A percentile compares a stretch with the other conserved stretches of the same genome.
Evolutionary conservation across 1,139 yeast genomes (phyloP).

Genomic region (Kluyveromyces sp.): DNA sequence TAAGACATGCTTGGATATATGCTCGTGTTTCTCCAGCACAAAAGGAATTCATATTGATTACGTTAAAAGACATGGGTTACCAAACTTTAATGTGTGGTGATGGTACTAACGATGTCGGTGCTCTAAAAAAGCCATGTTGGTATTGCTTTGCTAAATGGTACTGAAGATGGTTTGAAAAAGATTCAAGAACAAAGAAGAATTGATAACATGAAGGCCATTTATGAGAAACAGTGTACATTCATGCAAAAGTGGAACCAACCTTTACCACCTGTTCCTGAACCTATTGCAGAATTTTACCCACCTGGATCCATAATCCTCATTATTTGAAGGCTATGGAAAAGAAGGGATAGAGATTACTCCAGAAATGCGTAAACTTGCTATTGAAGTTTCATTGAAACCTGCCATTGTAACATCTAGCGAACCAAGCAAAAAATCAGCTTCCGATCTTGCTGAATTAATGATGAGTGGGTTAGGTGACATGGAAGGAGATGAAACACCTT

Average conservation of each 20-base stretch:
- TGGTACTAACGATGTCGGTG: conserved; percentile 99
- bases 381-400: conserved; percentile 28
- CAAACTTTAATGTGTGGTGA: conserved; percentile 98
- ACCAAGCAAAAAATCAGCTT: conserved; percentile 34
- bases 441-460: conserved; percentile 66
- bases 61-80: conserved; percentile 83
- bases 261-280: conserved; percentile 73
- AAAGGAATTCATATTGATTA: conserved; percentile 81
- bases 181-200: conserved; percentile 73
- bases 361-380: conserved; percentile 56
- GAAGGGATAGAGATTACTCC: conserved; percentile 70
- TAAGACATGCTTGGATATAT: conserved; percentile 91
- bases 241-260: conserved; percentile 79
- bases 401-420: conserved; percentile 28
- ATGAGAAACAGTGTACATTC: conserved; percentile 75
- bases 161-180: conserved; percentile 89
- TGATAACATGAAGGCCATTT: conserved; percentile 58
- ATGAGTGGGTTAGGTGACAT: conserved; percentile 65
- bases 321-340: conserved; percentile 79
- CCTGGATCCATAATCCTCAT: conserved; percentile 92
- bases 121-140: conserved; percentile 98
- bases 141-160: conserved; percentile 92
- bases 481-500: conserved; percentile 81
- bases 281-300: conserved; percentile 90
- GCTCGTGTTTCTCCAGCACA: conserved; percentile 97